Base-by-base conservation (phyloP, 2,329 filamentous ascomycete species). In the Didymella sp. region DNA sequence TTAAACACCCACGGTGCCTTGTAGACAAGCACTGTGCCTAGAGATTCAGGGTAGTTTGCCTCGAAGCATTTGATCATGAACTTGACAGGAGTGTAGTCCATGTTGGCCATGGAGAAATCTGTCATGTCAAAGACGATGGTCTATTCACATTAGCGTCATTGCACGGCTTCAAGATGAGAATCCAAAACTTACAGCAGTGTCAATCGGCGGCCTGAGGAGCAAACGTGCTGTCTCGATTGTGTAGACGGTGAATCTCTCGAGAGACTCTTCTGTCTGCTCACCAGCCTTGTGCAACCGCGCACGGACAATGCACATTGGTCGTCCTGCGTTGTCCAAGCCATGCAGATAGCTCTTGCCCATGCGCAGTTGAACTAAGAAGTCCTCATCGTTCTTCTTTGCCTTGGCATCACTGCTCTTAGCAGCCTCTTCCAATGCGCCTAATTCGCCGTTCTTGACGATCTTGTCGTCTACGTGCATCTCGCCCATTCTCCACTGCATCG, bases 21-120 rank as follows among this genome's bases (percentile, higher is more conserved):
- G 81, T 99, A 95, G 33, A 99, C 91, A 42, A 98, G 84, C 2
- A 98, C 91, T 2, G 89, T 85, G 25, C 94, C 95, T 1, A 99
- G 83, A 44, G 87, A 94, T 76, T 99, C 95, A 0, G 95, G 95
- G 69, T 98, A 99, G 75, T 99, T 98, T 58, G 95, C 95, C 79
- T 99, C 95, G 73, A 99, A 99, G 76, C 93, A 96, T 77, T 96
- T 96, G 77, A 99, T 97, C 89, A 99, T 97, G 79, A 98, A 99
- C 72, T 96, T 99, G 55, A 99, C 91, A 1, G 95, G 94, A 0
- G 90, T 86, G 75, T 98, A 98, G 76, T 99, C 95, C 95, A 99
- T 98, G 77, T 99, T 99, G 15, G 93, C 89, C 80, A 98, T 83
- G 17, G 90, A 90, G 76, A 98, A 98, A 61, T 89, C 87, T 7